Evolutionary conservation across 768 basidiomycete genomes (phyloP).

Genomic region (Multifurca ochricompacta): DNA sequence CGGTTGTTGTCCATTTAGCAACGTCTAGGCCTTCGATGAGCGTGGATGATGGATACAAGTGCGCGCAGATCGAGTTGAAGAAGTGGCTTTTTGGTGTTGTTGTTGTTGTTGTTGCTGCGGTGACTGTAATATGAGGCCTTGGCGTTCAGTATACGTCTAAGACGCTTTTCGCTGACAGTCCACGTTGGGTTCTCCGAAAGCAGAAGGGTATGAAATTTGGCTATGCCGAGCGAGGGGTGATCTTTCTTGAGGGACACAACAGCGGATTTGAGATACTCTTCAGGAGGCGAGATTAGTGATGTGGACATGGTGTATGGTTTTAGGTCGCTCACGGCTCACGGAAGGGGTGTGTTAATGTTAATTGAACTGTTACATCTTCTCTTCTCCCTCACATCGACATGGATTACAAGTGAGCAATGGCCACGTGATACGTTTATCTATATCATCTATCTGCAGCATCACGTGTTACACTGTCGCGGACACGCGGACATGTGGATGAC

Average conservation of each 20-base stretch:
- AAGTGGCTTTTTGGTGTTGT: conserved; percentile 32
- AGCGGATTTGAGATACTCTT: conserved; percentile 52
- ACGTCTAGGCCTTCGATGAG: conserved; percentile 59
- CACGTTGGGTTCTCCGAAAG: conserved; percentile 55
- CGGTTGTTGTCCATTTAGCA: conserved; percentile 46
- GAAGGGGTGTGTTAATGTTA: too few relatives aligned
- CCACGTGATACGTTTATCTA: too few relatives aligned
- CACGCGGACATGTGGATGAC: too few relatives aligned
- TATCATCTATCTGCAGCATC: too few relatives aligned
- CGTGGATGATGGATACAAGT: conserved; percentile 50
- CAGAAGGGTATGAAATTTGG: conserved; percentile 61
- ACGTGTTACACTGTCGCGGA: too few relatives aligned
- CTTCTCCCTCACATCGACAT: too few relatives aligned
- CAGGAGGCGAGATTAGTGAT: conserved; percentile 36
- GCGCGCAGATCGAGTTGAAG: conserved; percentile 48
- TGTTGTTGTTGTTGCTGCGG: conserved; percentile 14
- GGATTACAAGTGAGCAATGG: too few relatives aligned
- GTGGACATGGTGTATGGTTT: too few relatives aligned
- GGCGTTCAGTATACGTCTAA: conserved; percentile 59
- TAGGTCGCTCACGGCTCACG: too few relatives aligned
- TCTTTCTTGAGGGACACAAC: conserved; percentile 46
- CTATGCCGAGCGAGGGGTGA: conserved; percentile 60
- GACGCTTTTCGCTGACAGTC: conserved; percentile 79
- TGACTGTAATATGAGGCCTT: conserved; percentile 37
- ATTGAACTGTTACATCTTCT: too few relatives aligned